These are phyloP conservation scores for Mycena albidolilacea DNA, from an alignment of 768 basidiomycete species.

Conservation along the genomic window DNA sequence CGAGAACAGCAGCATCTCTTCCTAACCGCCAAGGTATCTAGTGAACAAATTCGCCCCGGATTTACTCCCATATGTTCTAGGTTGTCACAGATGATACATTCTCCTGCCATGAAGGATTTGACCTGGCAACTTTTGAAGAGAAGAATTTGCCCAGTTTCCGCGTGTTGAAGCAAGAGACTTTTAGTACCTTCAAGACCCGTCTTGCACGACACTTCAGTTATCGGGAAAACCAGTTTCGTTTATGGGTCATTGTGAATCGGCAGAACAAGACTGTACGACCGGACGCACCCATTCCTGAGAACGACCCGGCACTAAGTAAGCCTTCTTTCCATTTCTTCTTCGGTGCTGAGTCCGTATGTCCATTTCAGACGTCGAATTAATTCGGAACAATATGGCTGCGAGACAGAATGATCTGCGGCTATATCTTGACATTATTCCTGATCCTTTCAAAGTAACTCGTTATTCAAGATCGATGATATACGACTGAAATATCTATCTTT, in stretches of 20 bases:
- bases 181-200: constrained; percentile 91
- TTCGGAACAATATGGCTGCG: constrained; percentile 98
- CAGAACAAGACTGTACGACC: constrained; percentile 56
- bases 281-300: constrained; percentile 98
- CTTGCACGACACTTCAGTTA: constrained; percentile 91
- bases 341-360: constrained; percentile 28
- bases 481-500: constrained; percentile 17
- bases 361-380: constrained; percentile 87
- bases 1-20: constrained; percentile 98
- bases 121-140: constrained; percentile 97
- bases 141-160: constrained; percentile 99
- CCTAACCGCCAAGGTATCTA: constrained; percentile 59
- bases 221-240: constrained; percentile 88
- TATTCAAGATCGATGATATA: constrained; percentile 12
- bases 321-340: constrained; percentile 31
- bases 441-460: constrained; percentile 75
- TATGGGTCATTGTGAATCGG: constrained; percentile 98
- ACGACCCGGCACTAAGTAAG: constrained; percentile 91
- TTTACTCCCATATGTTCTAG: constrained; percentile 48
- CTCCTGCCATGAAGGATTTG: constrained; percentile 93
- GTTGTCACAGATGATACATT: constrained; percentile 98
- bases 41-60: too few relatives aligned
- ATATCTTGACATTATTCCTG: constrained; percentile 92
- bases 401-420: constrained; percentile 88
- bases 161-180: constrained; percentile 94